A percentile compares a stretch with the other conserved stretches of the same genome.
Evolutionary conservation across 768 basidiomycete species (phyloP).

Genomic region (Mycena amicta): DNA sequence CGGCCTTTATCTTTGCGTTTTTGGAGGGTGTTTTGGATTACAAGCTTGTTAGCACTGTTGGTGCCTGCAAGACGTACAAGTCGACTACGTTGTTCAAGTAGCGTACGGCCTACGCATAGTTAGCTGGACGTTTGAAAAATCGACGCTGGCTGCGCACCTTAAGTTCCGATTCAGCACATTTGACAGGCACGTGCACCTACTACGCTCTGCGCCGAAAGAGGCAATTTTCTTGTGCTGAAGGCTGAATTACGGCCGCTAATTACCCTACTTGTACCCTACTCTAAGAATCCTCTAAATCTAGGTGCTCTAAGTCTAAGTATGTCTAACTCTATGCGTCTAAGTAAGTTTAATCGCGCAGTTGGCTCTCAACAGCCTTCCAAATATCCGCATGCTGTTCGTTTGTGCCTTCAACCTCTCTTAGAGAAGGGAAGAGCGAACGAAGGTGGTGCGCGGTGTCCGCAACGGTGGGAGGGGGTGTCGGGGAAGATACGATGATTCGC

Average conservation of each 20-base stretch:
- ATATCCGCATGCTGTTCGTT: background rate
- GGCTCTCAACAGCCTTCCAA: background rate
- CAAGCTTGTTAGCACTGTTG: conserved; percentile 36
- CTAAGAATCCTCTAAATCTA: background rate
- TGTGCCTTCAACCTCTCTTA: conserved; percentile 39
- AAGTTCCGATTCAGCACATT: no score
- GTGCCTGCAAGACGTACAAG: conserved; percentile 34
- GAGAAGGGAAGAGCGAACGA: conserved; percentile 40
- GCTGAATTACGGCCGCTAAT: no score
- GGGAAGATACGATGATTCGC: conserved; percentile 38
- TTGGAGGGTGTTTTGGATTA: conserved; percentile 43
- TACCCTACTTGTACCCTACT: no score
- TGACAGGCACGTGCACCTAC: no score
- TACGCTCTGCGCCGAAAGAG: no score
- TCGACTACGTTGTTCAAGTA: conserved; percentile 28
- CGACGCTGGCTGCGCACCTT: no score
- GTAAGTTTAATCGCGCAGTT: background rate
- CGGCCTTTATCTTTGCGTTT: conserved; percentile 38
- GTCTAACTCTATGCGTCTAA: background rate
- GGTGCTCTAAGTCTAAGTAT: background rate
- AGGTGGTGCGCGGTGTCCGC: conserved; percentile 32
- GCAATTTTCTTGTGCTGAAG: no score
- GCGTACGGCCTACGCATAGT: no score
- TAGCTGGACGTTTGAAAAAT: no score
- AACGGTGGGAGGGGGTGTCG: conserved; percentile 31